These are phyloP conservation scores for Boechera retrofracta DNA, from an alignment of 345 rosid species.

Conservation along the genomic window DNA sequence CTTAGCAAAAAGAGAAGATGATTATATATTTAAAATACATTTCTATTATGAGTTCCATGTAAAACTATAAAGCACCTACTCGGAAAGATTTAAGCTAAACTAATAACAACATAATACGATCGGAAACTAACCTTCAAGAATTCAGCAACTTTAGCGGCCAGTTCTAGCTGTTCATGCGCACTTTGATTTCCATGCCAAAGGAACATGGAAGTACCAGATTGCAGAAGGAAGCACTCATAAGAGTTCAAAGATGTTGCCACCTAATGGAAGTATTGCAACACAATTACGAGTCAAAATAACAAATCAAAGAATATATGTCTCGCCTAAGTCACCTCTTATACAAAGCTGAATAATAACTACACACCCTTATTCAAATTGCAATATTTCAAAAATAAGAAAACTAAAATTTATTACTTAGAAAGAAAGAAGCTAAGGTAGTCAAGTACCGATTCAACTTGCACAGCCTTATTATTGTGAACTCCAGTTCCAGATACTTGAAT, in stretches of 20 bases:
- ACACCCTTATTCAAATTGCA: slow-evolving; percentile 8
- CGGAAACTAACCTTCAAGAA: slow-evolving; percentile 69
- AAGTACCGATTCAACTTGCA: slow-evolving; percentile 90
- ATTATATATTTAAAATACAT: not conserved
- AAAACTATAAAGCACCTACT: not conserved
- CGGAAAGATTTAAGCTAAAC: not conserved
- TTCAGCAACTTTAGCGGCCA: slow-evolving; percentile 83
- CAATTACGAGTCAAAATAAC: slow-evolving; percentile 1
- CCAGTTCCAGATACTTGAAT: slow-evolving; percentile 83
- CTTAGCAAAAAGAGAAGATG: slow-evolving; percentile 33
- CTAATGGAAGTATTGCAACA: slow-evolving; percentile 48
- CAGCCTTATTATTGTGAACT: slow-evolving; percentile 69
- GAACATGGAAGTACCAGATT: slow-evolving; percentile 90
- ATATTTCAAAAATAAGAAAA: not conserved
- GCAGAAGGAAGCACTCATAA: slow-evolving; percentile 88
- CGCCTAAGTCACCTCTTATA: not conserved
- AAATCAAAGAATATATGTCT: slow-evolving; percentile 13
- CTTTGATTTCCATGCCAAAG: slow-evolving; percentile 97
- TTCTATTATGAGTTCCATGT: not conserved
- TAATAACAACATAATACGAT: not conserved
- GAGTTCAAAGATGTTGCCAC: slow-evolving; percentile 88
- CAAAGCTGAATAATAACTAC: slow-evolving; percentile 5
- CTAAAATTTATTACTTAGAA: not conserved
- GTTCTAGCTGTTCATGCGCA: slow-evolving; percentile 87
- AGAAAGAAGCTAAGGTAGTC: slow-evolving; percentile 24